Base-by-base conservation (phyloP, 2,329 filamentous ascomycete genomes). In the Pseudopyricularia javanii region DNA sequence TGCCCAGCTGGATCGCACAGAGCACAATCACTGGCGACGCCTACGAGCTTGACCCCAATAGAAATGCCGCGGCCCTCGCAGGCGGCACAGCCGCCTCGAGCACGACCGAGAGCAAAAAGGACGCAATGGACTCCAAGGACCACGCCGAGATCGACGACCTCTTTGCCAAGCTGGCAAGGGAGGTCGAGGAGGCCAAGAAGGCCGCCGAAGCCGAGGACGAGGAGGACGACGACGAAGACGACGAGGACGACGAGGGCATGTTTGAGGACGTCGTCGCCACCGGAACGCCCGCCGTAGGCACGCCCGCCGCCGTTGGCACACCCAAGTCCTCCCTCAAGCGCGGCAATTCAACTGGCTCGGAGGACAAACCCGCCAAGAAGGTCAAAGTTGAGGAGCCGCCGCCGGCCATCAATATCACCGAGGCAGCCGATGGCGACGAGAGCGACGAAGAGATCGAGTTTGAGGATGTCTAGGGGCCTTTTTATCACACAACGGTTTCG, bases 1-100 rank as follows among this genome's bases (percentile, higher is more conserved):
- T 89, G 55, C 85, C 85, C 2, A 70, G 75, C 8, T 88, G 85
- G 83, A 86, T 88, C 68, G 79, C 81, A 1, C 78, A 83, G 54
- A 86, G 82, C 56, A 88, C 84, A 2, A 77, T 88, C 49, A 81
- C 75, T 4, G 80, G 80, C 50, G 75, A 81, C 54, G 76, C 78
- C n/a, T 85, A 79, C 64, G 67, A 71, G 40, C 64, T 68, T 57
- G 58, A 62, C 56, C 56, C 53, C 34, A 37, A 67, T 64, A 52
- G 34, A 28, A 43, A n/a, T 17, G 57, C 62, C 28, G 57, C 62
- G 56, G 48, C 60, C 62, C 50, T 61, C 55, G 59, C 65, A 22
- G 63, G 68, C 26, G 72, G 71, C 47, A 61, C 65, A 30, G 62
- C 62, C 7, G 57, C 57, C n/a, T 57, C 61, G 15, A 50, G 53